Percentiles rank a stretch among this genome's conserved stretches.
These are phyloP conservation scores for Westerdykella sp. DNA, from an alignment of 2,329 filamentous ascomycete species.

Conservation along the genomic window DNA sequence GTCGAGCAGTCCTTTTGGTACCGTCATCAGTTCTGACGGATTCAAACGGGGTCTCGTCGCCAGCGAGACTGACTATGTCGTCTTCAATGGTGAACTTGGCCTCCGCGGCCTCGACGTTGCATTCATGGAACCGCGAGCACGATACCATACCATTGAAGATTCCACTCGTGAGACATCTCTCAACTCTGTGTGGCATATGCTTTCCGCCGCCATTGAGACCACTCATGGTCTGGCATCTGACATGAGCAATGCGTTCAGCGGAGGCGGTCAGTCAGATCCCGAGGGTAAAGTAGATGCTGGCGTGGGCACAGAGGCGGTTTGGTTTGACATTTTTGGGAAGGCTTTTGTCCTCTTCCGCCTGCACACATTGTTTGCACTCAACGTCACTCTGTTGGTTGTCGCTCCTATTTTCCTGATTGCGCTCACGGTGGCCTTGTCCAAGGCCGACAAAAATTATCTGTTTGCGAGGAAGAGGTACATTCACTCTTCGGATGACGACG, in stretches of 20 bases:
- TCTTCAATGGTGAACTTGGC: constrained; percentile 71
- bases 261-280: constrained; percentile 52
- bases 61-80: constrained; percentile 83
- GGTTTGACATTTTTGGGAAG: constrained; percentile 87
- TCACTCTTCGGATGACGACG: constrained; percentile 53
- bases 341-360: constrained; percentile 73
- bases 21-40: constrained; percentile 73
- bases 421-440: constrained; percentile 62
- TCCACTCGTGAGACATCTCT: constrained; percentile 71
- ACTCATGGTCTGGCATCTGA: constrained; percentile 65
- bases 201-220: constrained; percentile 74
- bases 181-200: constrained; percentile 84
- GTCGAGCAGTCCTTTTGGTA: constrained; percentile 71
- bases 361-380: constrained; percentile 80
- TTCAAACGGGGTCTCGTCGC: constrained; percentile 73
- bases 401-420: constrained; percentile 67
- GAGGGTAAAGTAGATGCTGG: constrained; percentile 61
- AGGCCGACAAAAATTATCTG: constrained; percentile 78
- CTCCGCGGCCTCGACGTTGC: constrained; percentile 86
- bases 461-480: constrained; percentile 63
- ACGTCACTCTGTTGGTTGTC: constrained; percentile 73
- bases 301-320: constrained; percentile 65
- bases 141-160: constrained; percentile 90
- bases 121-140: constrained; percentile 77
- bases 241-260: constrained; percentile 60